Evolutionary conservation across 768 basidiomycete genomes (phyloP).

Genomic region (Boletales sp.): DNA sequence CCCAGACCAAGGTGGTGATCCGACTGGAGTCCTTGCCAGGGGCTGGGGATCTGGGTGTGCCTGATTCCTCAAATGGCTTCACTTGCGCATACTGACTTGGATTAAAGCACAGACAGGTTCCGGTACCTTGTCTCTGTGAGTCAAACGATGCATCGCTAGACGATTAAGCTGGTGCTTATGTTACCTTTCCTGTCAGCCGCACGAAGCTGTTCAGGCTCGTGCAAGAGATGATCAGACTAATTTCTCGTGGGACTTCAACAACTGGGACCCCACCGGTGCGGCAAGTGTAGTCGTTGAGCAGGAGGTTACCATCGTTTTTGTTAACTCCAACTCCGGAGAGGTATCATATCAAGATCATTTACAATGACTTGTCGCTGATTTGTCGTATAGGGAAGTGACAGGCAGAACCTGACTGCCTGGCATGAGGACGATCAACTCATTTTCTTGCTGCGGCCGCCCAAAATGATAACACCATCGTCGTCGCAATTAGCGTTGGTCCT

Average conservation of each 20-base stretch:
- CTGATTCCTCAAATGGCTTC: neutral
- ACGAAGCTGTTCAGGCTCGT: slow-evolving; percentile 75
- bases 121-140: slow-evolving; percentile 74
- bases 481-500: slow-evolving; percentile 76
- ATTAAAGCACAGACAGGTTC: slow-evolving; percentile 59
- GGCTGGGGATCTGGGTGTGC: slow-evolving; percentile 83
- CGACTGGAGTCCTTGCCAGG: slow-evolving; percentile 76
- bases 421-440: slow-evolving; percentile 37
- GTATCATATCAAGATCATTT: slow-evolving; percentile 17
- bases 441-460: slow-evolving; percentile 58
- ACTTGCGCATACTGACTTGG: neutral
- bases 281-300: slow-evolving; percentile 44
- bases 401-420: slow-evolving; percentile 41
- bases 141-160: neutral
- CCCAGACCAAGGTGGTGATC: slow-evolving; percentile 52
- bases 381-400: slow-evolving; percentile 40
- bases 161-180: neutral
- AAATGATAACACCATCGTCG: slow-evolving; percentile 75
- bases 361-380: neutral
- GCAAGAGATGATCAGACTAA: slow-evolving; percentile 62
- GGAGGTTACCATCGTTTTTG: slow-evolving; percentile 75
- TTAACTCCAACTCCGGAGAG: slow-evolving; percentile 84
- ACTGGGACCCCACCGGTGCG: slow-evolving; percentile 58
- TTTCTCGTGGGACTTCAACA: slow-evolving; percentile 65
- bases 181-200: slow-evolving; percentile 42